Percentiles rank a stretch among this genome's conserved stretches.
phyloP scores from a whole-genome alignment of 106 monocot genomes.

The Dioscorea alata region DNA sequence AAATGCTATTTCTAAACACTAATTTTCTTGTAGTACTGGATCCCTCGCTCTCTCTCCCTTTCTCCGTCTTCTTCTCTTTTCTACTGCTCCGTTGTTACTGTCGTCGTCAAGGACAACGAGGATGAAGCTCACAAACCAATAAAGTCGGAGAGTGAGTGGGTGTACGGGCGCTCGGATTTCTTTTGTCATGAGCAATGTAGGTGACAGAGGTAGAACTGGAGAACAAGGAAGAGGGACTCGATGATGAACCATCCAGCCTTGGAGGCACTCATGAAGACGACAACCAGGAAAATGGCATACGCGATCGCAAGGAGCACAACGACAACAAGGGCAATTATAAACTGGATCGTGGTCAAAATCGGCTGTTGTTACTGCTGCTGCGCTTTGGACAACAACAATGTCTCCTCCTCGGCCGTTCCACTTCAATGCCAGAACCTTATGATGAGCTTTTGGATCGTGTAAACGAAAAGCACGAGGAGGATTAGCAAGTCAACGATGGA shows the following conservation, averaged over 20 bases:
- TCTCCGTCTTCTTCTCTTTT: no score
- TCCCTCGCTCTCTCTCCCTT: no score
- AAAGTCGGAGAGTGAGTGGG: no score
- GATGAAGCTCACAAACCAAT: no score
- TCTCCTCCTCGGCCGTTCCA: neutral
- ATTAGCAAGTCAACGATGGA: slow-evolving; percentile 50
- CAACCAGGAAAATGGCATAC: slow-evolving; percentile 19
- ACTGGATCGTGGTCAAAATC: slow-evolving; percentile 18
- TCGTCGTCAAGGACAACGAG: no score
- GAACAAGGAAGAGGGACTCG: slow-evolving; percentile 20
- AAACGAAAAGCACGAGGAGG: slow-evolving; percentile 41
- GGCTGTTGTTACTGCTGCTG: neutral
- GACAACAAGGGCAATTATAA: slow-evolving; percentile 25
- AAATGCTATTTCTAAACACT: no score
- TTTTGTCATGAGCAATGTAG: no score
- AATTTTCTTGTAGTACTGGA: no score
- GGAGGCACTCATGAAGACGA: neutral
- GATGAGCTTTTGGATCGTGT: slow-evolving; percentile 27
- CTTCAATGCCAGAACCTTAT: neutral
- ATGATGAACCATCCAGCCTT: slow-evolving; percentile 5
- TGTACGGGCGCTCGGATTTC: no score
- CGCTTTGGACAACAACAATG: neutral
- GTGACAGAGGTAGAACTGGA: slow-evolving; percentile 39
- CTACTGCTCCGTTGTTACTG: no score
- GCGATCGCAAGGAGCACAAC: slow-evolving; percentile 29